Base-by-base conservation (phyloP, 129 eudicot genomes). In the Sambucus nigra region DNA sequence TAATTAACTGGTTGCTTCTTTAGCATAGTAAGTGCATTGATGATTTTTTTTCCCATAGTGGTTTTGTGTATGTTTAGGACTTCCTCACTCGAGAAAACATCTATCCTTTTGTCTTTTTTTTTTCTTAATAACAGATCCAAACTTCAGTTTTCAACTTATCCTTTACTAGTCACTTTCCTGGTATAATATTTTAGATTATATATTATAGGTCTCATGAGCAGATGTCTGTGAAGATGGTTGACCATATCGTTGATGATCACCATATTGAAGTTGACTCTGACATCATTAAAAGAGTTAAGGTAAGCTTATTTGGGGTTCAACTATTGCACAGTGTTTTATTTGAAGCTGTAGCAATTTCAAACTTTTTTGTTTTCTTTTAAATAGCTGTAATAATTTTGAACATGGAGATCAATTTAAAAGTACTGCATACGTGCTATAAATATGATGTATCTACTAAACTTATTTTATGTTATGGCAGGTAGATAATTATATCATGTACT, bases 181-280 rank as follows among this genome's bases (percentile, higher is more conserved):
- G 20, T 18, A 20, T 63, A 19, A 27, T 11, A 27, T 25, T 20
- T 57, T 18, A 19, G 17, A 9, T 25, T 27, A 25, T 21, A 32
- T 61, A 35, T 63, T 56, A 18, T 23, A 81, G 89, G 89, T 76
- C 84, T 47, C 89, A 81, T 60, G 89, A 81, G 66, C 76, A 69
- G 19, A 81, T 81, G 89, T 81, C 89, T 1, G 71, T 66, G 31
- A 60, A 65, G 20, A 61, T 81, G 84, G 60, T 81, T 61, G 84
- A 81, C 47, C 41, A 77, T 51, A 77, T 81, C 29, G 76, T 81
- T 62, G 89, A 76, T 63, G 77, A 70, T 61, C 84, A 77, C 60
- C 65, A 73, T 65, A 81, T 81, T 58, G 89, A 77, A 4, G 77
- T 81, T 29, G 84, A 73, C 24, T 32, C 49, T 41, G 78, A 56